These are phyloP conservation scores for Crithidia sp. DNA, from an alignment of 208 protist species.

Conservation along the genomic window DNA sequence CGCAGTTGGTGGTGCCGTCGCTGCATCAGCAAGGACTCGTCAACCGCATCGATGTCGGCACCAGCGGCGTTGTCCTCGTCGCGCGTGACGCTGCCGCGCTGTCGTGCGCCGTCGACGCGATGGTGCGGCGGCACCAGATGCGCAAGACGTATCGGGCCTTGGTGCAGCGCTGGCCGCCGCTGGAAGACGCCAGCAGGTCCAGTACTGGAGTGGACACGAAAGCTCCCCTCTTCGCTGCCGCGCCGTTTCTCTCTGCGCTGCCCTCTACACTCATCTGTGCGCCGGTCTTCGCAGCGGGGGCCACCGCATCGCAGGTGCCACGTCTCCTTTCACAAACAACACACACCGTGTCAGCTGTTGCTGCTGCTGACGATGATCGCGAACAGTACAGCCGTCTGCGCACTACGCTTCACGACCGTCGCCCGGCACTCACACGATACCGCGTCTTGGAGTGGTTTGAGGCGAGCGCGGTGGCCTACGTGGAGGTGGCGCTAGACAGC, in stretches of 20 bases:
- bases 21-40: conserved; percentile 78
- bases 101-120: conserved; percentile 35
- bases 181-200: neutral
- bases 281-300: conserved; percentile 31
- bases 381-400: conserved; percentile 19
- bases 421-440: conserved; percentile 60
- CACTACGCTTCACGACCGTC: conserved; percentile 41
- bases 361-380: neutral
- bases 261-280: conserved; percentile 6
- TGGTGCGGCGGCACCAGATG: conserved; percentile 41
- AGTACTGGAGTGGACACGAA: neutral
- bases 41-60: conserved; percentile 86
- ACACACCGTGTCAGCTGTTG: too few relatives aligned
- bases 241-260: conserved; percentile 30
- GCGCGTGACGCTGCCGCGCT: conserved; percentile 36
- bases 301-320: neutral
- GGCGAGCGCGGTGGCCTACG: conserved; percentile 50
- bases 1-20: conserved; percentile 25
- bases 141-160: conserved; percentile 72
- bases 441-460: conserved; percentile 73
- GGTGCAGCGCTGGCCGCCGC: conserved; percentile 51
- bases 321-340: too few relatives aligned
- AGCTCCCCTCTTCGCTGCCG: conserved; percentile 21
- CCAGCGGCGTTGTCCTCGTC: conserved; percentile 74
- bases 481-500: conserved; percentile 63